Conservation (phyloP, 768 basidiomycete species). For the Obba rivulosa region DNA sequence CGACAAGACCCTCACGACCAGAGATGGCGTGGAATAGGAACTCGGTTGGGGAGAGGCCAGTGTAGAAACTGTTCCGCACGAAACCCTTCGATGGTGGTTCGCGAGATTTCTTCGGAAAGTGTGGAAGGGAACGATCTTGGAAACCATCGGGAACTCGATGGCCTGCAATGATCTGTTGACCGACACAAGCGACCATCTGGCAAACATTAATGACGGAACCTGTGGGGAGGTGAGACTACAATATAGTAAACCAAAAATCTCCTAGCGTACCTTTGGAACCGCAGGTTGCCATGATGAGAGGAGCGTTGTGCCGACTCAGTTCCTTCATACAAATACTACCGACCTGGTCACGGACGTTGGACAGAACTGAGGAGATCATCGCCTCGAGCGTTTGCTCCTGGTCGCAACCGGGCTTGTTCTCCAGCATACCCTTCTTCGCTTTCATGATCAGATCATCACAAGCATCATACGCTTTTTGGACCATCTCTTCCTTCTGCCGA, state of each 20-base stretch:
- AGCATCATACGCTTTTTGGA: slow-evolving; percentile 82
- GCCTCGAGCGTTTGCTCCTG: slow-evolving; percentile 97
- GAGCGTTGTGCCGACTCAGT: slow-evolving; percentile 94
- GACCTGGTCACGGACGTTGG: slow-evolving; percentile 92
- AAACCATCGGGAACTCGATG: slow-evolving; percentile 98
- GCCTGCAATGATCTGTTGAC: slow-evolving; percentile 97
- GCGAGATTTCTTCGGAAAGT: slow-evolving; percentile 95
- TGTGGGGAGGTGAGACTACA: slow-evolving; percentile 23
- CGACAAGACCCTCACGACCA: slow-evolving; percentile 96
- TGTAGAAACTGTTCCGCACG: slow-evolving; percentile 95
- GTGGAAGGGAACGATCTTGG: slow-evolving; percentile 97
- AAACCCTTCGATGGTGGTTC: slow-evolving; percentile 98
- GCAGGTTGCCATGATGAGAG: slow-evolving; percentile 98
- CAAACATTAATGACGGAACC: slow-evolving; percentile 99
- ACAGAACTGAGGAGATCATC: slow-evolving; percentile 89
- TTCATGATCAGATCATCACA: slow-evolving; percentile 84
- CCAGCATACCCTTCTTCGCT: slow-evolving; percentile 86
- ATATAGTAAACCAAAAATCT: background rate
- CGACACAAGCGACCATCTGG: slow-evolving; percentile 99
- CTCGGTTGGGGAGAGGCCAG: slow-evolving; percentile 87
- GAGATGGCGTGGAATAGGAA: slow-evolving; percentile 99
- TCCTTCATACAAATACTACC: slow-evolving; percentile 98
- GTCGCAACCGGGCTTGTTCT: slow-evolving; percentile 96
- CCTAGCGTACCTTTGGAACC: slow-evolving; percentile 83
- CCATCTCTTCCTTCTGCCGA: slow-evolving; percentile 75